Base-by-base conservation (phyloP, 345 rosid genomes). In the Angophora floribunda region DNA sequence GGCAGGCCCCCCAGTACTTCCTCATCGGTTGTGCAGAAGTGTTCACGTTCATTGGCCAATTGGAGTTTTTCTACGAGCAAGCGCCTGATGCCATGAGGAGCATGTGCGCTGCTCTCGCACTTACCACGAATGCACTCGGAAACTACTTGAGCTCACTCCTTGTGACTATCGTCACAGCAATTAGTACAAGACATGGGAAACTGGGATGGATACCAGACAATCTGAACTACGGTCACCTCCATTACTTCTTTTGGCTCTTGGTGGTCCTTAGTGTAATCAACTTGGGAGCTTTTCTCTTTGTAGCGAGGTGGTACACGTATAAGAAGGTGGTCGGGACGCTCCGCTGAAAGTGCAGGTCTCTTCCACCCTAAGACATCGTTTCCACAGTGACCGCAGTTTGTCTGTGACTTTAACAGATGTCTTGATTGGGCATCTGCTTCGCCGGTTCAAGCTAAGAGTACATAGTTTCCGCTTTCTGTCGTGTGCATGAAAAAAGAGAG, bases 81-180 rank as follows among this genome's bases (percentile, higher is more conserved):
- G 94, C 96, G 7, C 94, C 93, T 13, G 93, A 94, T 90, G 94
- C 94, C 2, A 92, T 92, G 92, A 90, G 95, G 86, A 94, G 96
- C 87, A 61, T 89, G 88, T 92, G 95, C 86, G 87, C 95, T 15
- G 94, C 96, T 21, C 86, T 93, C 51, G 52, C 87, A 30, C 93
- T 92, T 44, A 90, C 89, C 21, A 92, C 92, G 5, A 80, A 87
- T 41, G 91, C 93, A 1, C 89, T 92, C 7, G 92, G 93, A 30
- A 93, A 52, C 89, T 91, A 93, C 89, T 85, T 92, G 63, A 92
- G 93, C 75, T 89, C 92, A 16, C 89, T 91, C n/a, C 92, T 92
- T 6, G 87, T 93, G 44, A 92, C 90, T 19, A 65, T 89, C 49
- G 89, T 89, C 6, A 89, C 90, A 7, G 44, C 90, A 36, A 88